Conservation (phyloP, 2,329 filamentous ascomycete species). For the Talaromyces verruculosus region DNA sequence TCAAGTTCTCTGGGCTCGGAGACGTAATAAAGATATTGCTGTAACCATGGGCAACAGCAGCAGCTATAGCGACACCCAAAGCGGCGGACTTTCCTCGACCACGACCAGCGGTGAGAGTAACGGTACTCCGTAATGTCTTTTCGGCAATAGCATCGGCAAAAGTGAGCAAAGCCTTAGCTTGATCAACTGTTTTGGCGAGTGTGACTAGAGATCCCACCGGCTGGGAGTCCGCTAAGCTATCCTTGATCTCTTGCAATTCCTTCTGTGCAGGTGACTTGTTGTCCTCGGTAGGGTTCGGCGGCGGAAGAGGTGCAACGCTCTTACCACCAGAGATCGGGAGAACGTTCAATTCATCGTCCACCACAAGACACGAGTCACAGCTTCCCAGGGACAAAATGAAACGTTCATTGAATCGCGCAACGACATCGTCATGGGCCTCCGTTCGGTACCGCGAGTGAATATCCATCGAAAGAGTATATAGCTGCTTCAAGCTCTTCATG, state of each 20-base stretch:
- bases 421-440: constrained; percentile 92
- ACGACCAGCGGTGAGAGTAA: constrained; percentile 87
- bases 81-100: constrained; percentile 97
- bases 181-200: constrained; percentile 86
- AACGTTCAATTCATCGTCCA: constrained; percentile 97
- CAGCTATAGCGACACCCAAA: constrained; percentile 88
- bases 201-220: constrained; percentile 81
- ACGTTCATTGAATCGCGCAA: constrained; percentile 94
- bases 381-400: constrained; percentile 95
- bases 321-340: constrained; percentile 95
- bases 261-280: constrained; percentile 66
- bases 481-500: constrained; percentile 94
- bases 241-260: constrained; percentile 84
- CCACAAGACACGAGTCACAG: constrained; percentile 90
- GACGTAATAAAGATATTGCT: constrained; percentile 99
- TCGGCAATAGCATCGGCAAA: constrained; percentile 96
- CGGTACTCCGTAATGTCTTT: constrained; percentile 91
- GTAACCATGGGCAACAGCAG: constrained; percentile 92
- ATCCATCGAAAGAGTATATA: constrained; percentile 97
- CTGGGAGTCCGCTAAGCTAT: constrained; percentile 78
- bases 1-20: constrained; percentile 95
- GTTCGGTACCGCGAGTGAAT: constrained; percentile 95
- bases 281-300: constrained; percentile 70
- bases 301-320: constrained; percentile 77
- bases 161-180: constrained; percentile 93